Base-by-base conservation (phyloP, 2,329 filamentous ascomycete genomes). In the Claviceps pazoutovae region DNA sequence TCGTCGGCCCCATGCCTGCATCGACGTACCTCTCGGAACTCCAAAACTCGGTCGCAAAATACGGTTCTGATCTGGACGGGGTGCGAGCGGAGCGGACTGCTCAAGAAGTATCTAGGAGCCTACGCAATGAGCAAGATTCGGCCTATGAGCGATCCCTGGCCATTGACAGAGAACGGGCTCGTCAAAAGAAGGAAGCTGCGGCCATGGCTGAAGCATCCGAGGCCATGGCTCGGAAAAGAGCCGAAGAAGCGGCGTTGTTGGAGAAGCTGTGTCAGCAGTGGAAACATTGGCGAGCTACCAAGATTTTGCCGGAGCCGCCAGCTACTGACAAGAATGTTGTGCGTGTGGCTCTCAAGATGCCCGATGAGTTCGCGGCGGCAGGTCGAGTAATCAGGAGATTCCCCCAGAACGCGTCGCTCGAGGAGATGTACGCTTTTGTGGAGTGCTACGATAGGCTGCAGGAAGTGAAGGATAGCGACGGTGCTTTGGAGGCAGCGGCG, bases 381-480 rank as follows among this genome's bases (percentile, higher is more conserved):
- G 84, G 88, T 48, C 77, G 90, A 43, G 78, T 95, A 2, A 79
- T 95, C 52, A 78, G 91, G 43, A 79, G 79, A 48, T 97, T 98
- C 64, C 66, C 73, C 0, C 72, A 76, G 1, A 73, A 80, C n/a
- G 80, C 86, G 0, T 74, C 78, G 2, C 72, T 97, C 39, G 91
- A 97, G 64, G 89, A 96, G 61, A 70, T 98, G 5, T 97, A 97
- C 66, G 93, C 91, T 0, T 96, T 95, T 68, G 89, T 97, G 2
- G 93, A 98, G 63, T 97, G 91, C 68, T 84, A 89, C 64, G 82
- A 88, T 50, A 59, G 84, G 5, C 59, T 89, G 3, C 67, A 76
- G 38, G 56, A 58, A 58, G 88, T 88, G 0, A 71, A 75, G 21
- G 79, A 71, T 42, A 26, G 37, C 36, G 49, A 48, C 14, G 13